Base-by-base conservation (phyloP, 371 early-diverging fungal genomes). In the Fennellomyces sp. region DNA sequence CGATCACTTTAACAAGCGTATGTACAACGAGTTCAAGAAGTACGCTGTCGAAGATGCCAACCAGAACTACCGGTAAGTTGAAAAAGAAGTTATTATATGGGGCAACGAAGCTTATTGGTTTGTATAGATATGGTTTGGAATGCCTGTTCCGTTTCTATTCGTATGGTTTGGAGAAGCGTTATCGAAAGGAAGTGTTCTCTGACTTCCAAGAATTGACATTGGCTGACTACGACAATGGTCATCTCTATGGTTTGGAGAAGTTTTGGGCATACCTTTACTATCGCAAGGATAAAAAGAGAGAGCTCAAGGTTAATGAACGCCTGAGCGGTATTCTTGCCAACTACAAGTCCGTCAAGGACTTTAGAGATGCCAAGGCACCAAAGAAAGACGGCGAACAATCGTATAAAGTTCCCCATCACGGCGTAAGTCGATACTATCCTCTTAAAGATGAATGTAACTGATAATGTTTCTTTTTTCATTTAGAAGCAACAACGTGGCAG, bases 141-240 rank as follows among this genome's bases (percentile, higher is more conserved):
- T 96, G 97, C 73, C 80, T 96, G 53, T 97, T 95, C 92, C 90
- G 97, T 31, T 96, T 95, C 88, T 97, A 89, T 76, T 95, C 95
- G 2, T 96, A 97, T 72, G 97, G 97, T 15, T 83, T 97, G 48
- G 97, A 96, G 73, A 86, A 88, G 72, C 88, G 89, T 69, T 96
- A 89, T 83, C 90, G 94, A 38, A 75, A 75, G 60, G 93, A 94
- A 10, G 66, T 95, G 23, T 94, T 95, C 73, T 73, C 86, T 51
- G 97, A 97, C 60, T 97, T 97, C 78, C 91, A 94, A 76, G 86
- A 84, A 19, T 61, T 94, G 64, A 91, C 94, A 1, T 74, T 89
- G 45, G 69, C 76, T 48, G 97, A 97, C 61, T 85, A 84, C 52
- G 86, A 85, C 45, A 80, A 82, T 55, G 90, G 89, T 35, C 76